Evolutionary conservation across 148 eudicot species (phyloP), one percentile per base, ranked within the genome.

Genomic region (Chenopodium quinoa): DNA sequence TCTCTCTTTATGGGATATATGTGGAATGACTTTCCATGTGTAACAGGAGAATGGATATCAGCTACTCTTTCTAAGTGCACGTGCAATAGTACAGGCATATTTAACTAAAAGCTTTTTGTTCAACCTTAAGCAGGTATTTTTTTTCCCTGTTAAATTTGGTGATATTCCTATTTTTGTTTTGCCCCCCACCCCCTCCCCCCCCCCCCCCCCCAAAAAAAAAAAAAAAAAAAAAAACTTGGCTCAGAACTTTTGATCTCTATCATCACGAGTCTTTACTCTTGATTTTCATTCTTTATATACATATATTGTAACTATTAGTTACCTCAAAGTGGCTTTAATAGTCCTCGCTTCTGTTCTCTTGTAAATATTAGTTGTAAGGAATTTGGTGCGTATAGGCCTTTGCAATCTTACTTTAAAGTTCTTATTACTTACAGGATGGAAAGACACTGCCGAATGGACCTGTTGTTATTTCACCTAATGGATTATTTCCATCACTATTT

Each of bases 81-180:
- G 99, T 64, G 99, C 99, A 73, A 96, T 96, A 78, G 99, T 96
- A 83, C 99, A 96, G 85, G 95, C 99, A 62, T 96, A 96, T 88
- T 86, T 96, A 47, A 96, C 99, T 54, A 94, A 90, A 85, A 94
- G 90, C 79, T 96, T 96, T 82, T 86, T 96, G 69, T 85, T 87
- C 76, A 96, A 94, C 86, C 95, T 96, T 73, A 96, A 94, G 82
- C 99, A 96, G 99, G 99, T 96, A 86, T 73, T 9, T 46, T 25
- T 27, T 25, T 44, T 74, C 34, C 23, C 31, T 44, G 7, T 52
- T 23, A 34, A 9, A 46, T 23, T 71, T 84, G 44, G 69, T 58
- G 20, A 37, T 27, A n/a, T 68, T 27, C 7, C 31, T 67, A 27
- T 63, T 73, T 50, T 78, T 27, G 52, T 48, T 73, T 64, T 50